Percentiles rank a stretch among this genome's conserved stretches.
Conservation (phyloP, 495 filamentous ascomycete species). For the Aspergillus campestris region DNA sequence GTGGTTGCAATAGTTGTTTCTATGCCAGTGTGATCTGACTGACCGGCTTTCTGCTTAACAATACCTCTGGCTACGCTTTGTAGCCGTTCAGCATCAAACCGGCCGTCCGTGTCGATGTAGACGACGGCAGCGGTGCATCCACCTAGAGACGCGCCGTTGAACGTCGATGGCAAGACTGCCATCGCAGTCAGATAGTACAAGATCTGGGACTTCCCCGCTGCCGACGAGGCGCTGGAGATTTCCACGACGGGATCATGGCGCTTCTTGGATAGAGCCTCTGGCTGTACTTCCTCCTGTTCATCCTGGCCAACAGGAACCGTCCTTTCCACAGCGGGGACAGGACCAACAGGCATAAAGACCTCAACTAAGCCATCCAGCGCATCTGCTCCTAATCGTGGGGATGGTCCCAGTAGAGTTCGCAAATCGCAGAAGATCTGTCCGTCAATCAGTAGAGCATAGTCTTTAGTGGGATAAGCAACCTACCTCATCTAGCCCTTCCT, state of each 20-base stretch:
- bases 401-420: slow-evolving; percentile 4
- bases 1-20: slow-evolving; percentile 25
- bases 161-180: slow-evolving; percentile 45
- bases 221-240: slow-evolving; percentile 45
- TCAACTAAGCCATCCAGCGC: slow-evolving; percentile 42
- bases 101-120: slow-evolving; percentile 60
- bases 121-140: slow-evolving; percentile 55
- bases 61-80: slow-evolving; percentile 26
- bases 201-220: slow-evolving; percentile 56
- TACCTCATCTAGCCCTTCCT: slow-evolving; percentile 59
- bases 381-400: slow-evolving; percentile 30
- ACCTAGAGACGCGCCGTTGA: slow-evolving; percentile 18
- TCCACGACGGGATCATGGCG: slow-evolving; percentile 43
- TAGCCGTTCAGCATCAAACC: slow-evolving; percentile 56
- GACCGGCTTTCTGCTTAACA: slow-evolving; percentile 6
- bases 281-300: slow-evolving; percentile 3
- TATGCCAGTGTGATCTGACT: slow-evolving; percentile 2
- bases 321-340: background rate
- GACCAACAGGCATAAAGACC: slow-evolving; percentile 26
- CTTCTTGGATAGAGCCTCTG: slow-evolving; percentile 7
- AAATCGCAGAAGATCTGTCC: slow-evolving; percentile 42
- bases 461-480: slow-evolving; percentile 8
- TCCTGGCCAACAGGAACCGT: background rate
- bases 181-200: slow-evolving; percentile 59
- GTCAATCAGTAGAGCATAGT: background rate